phyloP scores from a whole-genome alignment of 2,329 filamentous ascomycete species.

The Aureobasidium sp. region DNA sequence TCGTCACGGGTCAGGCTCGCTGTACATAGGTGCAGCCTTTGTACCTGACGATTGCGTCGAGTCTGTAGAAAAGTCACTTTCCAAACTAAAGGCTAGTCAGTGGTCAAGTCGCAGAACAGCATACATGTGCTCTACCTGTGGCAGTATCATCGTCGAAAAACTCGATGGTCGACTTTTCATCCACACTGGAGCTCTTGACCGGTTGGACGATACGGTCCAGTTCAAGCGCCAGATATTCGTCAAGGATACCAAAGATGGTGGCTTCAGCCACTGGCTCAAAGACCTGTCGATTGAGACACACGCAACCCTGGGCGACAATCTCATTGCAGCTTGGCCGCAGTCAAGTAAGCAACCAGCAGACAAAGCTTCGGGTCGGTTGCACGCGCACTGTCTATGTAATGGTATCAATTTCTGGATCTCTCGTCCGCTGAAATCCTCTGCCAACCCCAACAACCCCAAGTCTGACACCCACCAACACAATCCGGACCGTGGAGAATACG shows the following conservation, averaged over 20 bases:
- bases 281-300: slow-evolving; percentile 20
- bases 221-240: slow-evolving; percentile 29
- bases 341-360: background rate
- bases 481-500: slow-evolving; percentile 17
- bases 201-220: slow-evolving; percentile 26
- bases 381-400: slow-evolving; percentile 49
- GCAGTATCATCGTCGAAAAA: slow-evolving; percentile 33
- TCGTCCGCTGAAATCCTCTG: slow-evolving; percentile 45
- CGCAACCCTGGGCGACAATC: background rate
- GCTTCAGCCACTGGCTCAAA: slow-evolving; percentile 30
- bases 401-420: slow-evolving; percentile 52
- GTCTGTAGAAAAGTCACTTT: slow-evolving; percentile 23
- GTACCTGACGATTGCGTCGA: slow-evolving; percentile 23
- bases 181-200: slow-evolving; percentile 27
- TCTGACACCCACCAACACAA: slow-evolving; percentile 47
- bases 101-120: slow-evolving; percentile 37
- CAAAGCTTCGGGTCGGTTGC: slow-evolving; percentile 24
- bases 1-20: background rate
- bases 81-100: slow-evolving; percentile 36
- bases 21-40: slow-evolving; percentile 28
- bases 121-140: slow-evolving; percentile 47
- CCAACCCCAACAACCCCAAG: slow-evolving; percentile 41
- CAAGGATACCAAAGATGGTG: slow-evolving; percentile 32
- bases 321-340: background rate
- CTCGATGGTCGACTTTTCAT: slow-evolving; percentile 23